Conservation (phyloP, 2,329 filamentous ascomycete genomes). For the Fusarium pilosicola region DNA sequence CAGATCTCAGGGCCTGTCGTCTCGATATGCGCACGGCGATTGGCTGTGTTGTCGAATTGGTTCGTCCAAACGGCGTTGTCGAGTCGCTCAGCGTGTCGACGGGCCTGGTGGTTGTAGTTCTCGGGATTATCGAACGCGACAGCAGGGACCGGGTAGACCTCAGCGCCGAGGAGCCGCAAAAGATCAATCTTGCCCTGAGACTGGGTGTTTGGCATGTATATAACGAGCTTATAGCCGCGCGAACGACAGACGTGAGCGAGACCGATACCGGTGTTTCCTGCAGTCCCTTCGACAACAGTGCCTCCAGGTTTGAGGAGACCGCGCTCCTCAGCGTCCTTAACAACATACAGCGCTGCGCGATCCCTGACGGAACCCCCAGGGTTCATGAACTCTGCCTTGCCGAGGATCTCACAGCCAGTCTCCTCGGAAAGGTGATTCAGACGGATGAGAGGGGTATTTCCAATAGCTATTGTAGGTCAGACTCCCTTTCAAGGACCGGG, state of each 20-base stretch:
- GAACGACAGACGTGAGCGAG: conserved; percentile 95
- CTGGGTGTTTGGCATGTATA: conserved; percentile 99
- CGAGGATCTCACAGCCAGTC: conserved; percentile 92
- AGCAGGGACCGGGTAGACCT: conserved; percentile 95
- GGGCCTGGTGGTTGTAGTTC: conserved; percentile 98
- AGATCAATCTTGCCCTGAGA: conserved; percentile 98
- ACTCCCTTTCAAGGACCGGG: background rate
- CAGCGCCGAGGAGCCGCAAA: conserved; percentile 87
- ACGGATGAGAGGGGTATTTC: conserved; percentile 94
- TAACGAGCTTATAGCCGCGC: conserved; percentile 92
- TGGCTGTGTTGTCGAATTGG: conserved; percentile 97
- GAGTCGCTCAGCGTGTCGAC: conserved; percentile 84
- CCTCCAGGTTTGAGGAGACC: conserved; percentile 86
- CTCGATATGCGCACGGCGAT: conserved; percentile 92
- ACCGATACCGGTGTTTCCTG: conserved; percentile 97
- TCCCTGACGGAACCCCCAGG: conserved; percentile 97
- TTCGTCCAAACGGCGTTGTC: conserved; percentile 98
- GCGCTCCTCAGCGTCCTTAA: conserved; percentile 90
- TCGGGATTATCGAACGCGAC: conserved; percentile 94
- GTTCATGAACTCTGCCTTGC: conserved; percentile 99
- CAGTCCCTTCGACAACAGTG: conserved; percentile 96
- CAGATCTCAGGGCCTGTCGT: conserved; percentile 98
- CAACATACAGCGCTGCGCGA: conserved; percentile 91
- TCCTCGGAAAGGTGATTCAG: conserved; percentile 88
- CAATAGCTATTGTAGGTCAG: conserved; percentile 74